A percentile compares a stretch with the other conserved stretches of the same genome.
Evolutionary conservation across 495 filamentous ascomycete genomes (phyloP).

Genomic region (Chaetomium tenue): DNA sequence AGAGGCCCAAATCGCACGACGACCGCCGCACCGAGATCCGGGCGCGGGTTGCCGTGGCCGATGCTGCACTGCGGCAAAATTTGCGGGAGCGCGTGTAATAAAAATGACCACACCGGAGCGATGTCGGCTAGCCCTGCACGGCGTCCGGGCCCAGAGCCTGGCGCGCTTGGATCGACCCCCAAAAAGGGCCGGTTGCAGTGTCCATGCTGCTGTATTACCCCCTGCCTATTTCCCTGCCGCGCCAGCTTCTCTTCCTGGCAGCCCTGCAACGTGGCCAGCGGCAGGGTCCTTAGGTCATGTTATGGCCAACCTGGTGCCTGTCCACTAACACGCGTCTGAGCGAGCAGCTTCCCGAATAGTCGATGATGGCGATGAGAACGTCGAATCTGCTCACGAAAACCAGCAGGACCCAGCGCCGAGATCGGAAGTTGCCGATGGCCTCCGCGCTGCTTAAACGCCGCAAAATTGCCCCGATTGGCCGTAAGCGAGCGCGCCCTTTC

Average conservation of each 20-base stretch:
- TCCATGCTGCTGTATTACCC: neutral
- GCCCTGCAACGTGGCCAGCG: constrained; percentile 19
- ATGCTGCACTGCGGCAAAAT: constrained; percentile 11
- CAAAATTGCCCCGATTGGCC: constrained; percentile 30
- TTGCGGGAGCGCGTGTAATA: constrained; percentile 5
- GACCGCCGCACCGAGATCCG: constrained; percentile 7
- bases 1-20: neutral
- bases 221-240: constrained; percentile 6
- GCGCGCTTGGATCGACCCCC: neutral
- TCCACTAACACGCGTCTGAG: constrained; percentile 13
- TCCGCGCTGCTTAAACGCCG: constrained; percentile 9
- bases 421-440: constrained; percentile 35
- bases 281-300: neutral
- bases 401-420: constrained; percentile 26
- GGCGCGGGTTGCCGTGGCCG: constrained; percentile 12
- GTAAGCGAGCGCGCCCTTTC: constrained; percentile 20
- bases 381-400: constrained; percentile 3
- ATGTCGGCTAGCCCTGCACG: constrained; percentile 6
- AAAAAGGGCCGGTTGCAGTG: neutral
- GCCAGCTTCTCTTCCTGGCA: constrained; percentile 20
- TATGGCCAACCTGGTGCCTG: neutral
- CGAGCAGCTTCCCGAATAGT: constrained; percentile 35
- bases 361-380: constrained; percentile 15
- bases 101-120: neutral
- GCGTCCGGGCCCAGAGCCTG: neutral